Percentiles rank a stretch among this genome's conserved stretches.
Conservation (phyloP, 192 early-diverging fungal genomes). For the Chytriomyces hyalinus region DNA sequence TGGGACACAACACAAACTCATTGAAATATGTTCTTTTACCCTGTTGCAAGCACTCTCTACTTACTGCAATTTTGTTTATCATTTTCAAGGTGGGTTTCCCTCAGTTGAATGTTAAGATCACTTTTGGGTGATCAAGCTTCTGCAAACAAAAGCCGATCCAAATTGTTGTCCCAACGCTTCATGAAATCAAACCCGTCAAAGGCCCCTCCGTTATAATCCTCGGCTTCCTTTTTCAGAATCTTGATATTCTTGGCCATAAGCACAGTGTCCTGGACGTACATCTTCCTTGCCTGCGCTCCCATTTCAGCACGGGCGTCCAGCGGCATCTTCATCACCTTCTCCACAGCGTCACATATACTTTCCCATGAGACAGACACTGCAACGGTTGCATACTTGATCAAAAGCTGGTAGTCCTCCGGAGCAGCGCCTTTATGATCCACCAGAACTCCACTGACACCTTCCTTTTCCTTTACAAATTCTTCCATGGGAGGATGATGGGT, state of each 20-base stretch:
- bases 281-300: background rate
- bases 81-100: too few relatives aligned
- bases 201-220: background rate
- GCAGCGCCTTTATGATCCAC: background rate
- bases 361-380: background rate
- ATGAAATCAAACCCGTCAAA: background rate
- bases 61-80: too few relatives aligned
- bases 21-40: too few relatives aligned
- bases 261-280: conserved; percentile 11
- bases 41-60: too few relatives aligned
- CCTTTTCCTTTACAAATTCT: conserved; percentile 27
- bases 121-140: too few relatives aligned
- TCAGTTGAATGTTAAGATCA: too few relatives aligned
- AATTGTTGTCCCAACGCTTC: background rate
- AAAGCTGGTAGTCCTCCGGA: conserved; percentile 13
- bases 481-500: conserved; percentile 28
- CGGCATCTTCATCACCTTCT: conserved; percentile 18
- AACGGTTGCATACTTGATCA: background rate
- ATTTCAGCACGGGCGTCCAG: conserved; percentile 5
- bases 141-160: too few relatives aligned
- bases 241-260: conserved; percentile 19
- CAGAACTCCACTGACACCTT: conserved; percentile 6
- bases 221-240: conserved; percentile 7
- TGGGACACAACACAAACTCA: too few relatives aligned
- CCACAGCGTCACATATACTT: conserved; percentile 19